Percentiles rank a stretch among this genome's conserved stretches.
Conservation (phyloP, 108 stramenopile species). For the Cyclotella baltica region DNA sequence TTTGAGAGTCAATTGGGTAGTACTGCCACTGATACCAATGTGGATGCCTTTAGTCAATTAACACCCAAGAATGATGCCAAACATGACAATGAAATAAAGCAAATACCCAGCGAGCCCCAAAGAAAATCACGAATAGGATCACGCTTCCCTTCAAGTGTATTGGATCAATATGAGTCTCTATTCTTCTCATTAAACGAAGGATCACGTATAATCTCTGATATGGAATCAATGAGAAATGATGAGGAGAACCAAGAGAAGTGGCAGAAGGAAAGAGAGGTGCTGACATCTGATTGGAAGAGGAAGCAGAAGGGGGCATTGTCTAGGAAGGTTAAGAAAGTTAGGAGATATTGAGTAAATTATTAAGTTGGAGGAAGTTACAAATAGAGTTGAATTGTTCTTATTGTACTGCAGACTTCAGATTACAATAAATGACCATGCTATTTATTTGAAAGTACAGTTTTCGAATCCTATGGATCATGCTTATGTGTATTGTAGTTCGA, state of each 20-base stretch:
- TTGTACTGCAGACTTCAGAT: too few relatives aligned
- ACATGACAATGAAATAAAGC: background rate
- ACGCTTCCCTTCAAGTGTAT: slow-evolving; percentile 50
- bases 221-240: slow-evolving; percentile 59
- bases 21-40: background rate
- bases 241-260: slow-evolving; percentile 58
- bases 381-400: too few relatives aligned
- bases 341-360: slow-evolving; percentile 24
- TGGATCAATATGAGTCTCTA: slow-evolving; percentile 54
- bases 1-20: background rate
- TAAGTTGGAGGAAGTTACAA: background rate
- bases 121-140: slow-evolving; percentile 45
- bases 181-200: slow-evolving; percentile 80
- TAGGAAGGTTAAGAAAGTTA: slow-evolving; percentile 59
- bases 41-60: background rate
- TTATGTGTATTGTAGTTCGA: too few relatives aligned
- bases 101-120: background rate
- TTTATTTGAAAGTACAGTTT: too few relatives aligned
- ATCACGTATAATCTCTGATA: slow-evolving; percentile 52
- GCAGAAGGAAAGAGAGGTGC: slow-evolving; percentile 67
- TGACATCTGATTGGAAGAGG: slow-evolving; percentile 88
- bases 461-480: too few relatives aligned
- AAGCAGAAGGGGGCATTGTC: slow-evolving; percentile 79
- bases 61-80: background rate
- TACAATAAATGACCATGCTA: too few relatives aligned